These are phyloP conservation scores for Phytopythium aichiense DNA, from an alignment of 352 stramenopile species.

Conservation along the genomic window DNA sequence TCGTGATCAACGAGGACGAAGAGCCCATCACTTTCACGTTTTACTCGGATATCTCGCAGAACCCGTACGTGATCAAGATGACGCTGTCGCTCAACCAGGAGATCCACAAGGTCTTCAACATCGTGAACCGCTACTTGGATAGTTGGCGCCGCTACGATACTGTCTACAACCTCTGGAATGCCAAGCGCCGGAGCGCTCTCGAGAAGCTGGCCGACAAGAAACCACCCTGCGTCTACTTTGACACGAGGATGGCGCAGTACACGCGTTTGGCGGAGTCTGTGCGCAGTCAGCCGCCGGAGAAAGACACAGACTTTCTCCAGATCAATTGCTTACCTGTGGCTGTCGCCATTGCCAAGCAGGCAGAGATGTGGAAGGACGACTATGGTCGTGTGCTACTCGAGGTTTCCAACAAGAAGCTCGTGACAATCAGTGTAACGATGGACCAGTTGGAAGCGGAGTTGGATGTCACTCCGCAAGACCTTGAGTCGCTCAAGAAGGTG, in stretches of 20 bases:
- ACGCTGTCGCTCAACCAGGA: constrained; percentile 91
- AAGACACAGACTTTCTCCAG: constrained; percentile 94
- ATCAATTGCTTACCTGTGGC: constrained; percentile 92
- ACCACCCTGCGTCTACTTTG: constrained; percentile 93
- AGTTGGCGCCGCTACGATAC: constrained; percentile 93
- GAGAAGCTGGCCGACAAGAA: constrained; percentile 92
- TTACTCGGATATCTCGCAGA: constrained; percentile 94
- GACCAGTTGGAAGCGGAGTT: constrained; percentile 81
- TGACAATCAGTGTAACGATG: constrained; percentile 65
- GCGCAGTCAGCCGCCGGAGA: constrained; percentile 84
- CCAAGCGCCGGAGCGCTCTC: constrained; percentile 85
- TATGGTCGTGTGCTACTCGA: constrained; percentile 91
- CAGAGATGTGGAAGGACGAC: constrained; percentile 93
- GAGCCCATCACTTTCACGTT: constrained; percentile 94
- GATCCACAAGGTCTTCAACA: constrained; percentile 94
- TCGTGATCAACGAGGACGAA: constrained; percentile 91
- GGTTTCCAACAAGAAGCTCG: constrained; percentile 83
- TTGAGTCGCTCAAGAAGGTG: constrained; percentile 94
- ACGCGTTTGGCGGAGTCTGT: constrained; percentile 86
- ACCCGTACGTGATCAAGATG: constrained; percentile 95
- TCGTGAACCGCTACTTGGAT: constrained; percentile 94
- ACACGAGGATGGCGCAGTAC: constrained; percentile 91
- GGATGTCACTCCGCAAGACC: constrained; percentile 69
- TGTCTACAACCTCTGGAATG: constrained; percentile 94
- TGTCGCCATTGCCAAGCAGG: constrained; percentile 87